Evolutionary conservation across 1,284 basidiomycete genomes (phyloP).

Genomic region (Rhodotorula sp.): DNA sequence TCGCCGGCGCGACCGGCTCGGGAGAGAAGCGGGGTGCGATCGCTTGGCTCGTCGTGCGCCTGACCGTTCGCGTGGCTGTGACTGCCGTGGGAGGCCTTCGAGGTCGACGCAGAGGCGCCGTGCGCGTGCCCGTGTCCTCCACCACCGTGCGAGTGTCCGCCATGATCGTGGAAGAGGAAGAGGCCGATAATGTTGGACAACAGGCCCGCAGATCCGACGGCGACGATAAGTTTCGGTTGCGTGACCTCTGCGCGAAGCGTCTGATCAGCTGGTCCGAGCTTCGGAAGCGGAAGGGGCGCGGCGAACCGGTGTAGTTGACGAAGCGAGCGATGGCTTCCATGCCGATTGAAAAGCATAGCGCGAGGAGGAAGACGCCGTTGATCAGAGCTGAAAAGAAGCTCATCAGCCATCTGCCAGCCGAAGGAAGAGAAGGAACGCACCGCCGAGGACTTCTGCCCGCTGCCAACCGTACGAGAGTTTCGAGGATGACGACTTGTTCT

Average conservation of each 20-base stretch:
- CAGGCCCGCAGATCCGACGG: constrained; percentile 86
- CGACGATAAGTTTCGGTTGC: constrained; percentile 80
- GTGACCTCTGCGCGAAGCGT: constrained; percentile 68
- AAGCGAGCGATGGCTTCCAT: constrained; percentile 90
- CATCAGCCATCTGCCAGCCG: not conserved
- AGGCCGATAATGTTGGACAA: constrained; percentile 90
- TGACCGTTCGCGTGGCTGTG: constrained; percentile 8
- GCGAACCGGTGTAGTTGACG: constrained; percentile 73
- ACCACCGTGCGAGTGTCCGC: constrained; percentile 58
- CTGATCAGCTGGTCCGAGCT: not conserved
- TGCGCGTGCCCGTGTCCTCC: constrained; percentile 42
- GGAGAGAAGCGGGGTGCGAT: constrained; percentile 39
- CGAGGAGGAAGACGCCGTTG: constrained; percentile 94
- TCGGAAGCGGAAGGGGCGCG: too few relatives aligned
- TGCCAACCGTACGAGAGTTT: constrained; percentile 96
- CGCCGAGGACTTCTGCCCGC: constrained; percentile 95
- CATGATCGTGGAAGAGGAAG: constrained; percentile 90
- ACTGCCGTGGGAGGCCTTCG: not conserved
- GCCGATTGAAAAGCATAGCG: constrained; percentile 92
- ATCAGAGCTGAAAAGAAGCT: constrained; percentile 56
- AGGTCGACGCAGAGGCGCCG: constrained; percentile 32
- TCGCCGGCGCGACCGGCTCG: not conserved
- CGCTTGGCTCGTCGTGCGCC: constrained; percentile 20
- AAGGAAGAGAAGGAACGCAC: constrained; percentile 45
- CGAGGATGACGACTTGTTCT: constrained; percentile 51